Percentiles rank a stretch among this genome's conserved stretches.
Evolutionary conservation across 257 asterid species (phyloP).

Genomic region (Fraxinus cuspidata): DNA sequence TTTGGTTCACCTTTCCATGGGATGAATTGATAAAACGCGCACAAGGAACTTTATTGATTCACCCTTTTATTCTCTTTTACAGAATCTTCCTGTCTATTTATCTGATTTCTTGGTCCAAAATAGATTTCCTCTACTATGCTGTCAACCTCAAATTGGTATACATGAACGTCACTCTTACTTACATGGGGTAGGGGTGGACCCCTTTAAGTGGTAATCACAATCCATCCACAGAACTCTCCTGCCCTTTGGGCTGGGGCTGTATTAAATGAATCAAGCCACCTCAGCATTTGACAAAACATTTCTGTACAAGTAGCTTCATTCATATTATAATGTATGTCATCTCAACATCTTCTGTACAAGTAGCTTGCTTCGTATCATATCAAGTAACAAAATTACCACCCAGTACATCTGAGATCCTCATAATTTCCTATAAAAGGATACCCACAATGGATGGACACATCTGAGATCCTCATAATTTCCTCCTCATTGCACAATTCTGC

Average conservation of each 20-base stretch:
- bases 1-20: not conserved
- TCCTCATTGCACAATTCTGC: not conserved
- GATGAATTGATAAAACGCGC: not conserved
- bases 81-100: not conserved
- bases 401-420: no score
- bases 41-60: not conserved
- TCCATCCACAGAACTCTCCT: not conserved
- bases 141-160: not conserved
- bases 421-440: not conserved
- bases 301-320: no score
- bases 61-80: not conserved
- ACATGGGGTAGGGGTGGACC: not conserved
- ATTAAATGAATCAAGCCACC: no score
- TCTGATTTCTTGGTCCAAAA: not conserved
- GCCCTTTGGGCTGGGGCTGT: not conserved
- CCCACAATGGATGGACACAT: not conserved
- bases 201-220: not conserved
- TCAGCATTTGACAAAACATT: no score
- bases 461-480: not conserved
- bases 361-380: no score
- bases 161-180: not conserved
- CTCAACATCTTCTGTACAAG: no score
- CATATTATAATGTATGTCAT: no score
- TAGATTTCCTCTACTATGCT: not conserved
- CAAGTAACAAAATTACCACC: not conserved